Percentiles rank a stretch among this genome's conserved stretches.
phyloP scores from a whole-genome alignment of 2,329 filamentous ascomycete species.

The Penicillium sp. region DNA sequence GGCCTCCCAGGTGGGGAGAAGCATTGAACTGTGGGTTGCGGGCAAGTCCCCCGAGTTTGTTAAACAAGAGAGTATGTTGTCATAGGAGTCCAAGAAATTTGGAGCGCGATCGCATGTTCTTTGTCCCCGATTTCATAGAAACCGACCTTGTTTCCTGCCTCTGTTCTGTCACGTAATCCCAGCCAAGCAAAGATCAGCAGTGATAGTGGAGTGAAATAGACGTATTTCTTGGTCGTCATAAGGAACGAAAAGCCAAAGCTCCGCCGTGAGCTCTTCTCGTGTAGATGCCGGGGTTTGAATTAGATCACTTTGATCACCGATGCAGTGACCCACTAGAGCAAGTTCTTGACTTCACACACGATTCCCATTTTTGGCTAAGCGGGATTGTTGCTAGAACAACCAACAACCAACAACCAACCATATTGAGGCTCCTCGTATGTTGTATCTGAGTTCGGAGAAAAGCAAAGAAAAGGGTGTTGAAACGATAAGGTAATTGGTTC shows the following conservation, averaged over 20 bases:
- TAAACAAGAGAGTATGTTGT: neutral
- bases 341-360: slow-evolving; percentile 6
- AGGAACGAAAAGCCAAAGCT: slow-evolving; percentile 8
- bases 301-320: slow-evolving; percentile 19
- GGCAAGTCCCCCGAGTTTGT: neutral
- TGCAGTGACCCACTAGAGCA: slow-evolving; percentile 15
- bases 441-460: neutral
- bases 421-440: neutral
- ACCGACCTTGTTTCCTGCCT: neutral
- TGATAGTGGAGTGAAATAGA: slow-evolving; percentile 10
- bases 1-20: neutral
- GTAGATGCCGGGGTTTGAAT: neutral
- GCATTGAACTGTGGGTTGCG: slow-evolving; percentile 2
- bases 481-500: neutral
- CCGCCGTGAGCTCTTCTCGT: slow-evolving; percentile 10
- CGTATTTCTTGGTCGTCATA: slow-evolving; percentile 11
- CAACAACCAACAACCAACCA: neutral
- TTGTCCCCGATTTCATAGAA: neutral
- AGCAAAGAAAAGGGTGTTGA: neutral
- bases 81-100: slow-evolving; percentile 1
- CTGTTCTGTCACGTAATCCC: slow-evolving; percentile 10
- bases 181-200: slow-evolving; percentile 19
- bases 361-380: slow-evolving; percentile 9
- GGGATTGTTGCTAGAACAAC: slow-evolving; percentile 20
- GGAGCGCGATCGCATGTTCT: neutral